Evolutionary conservation across 2,329 filamentous ascomycete genomes (phyloP).

Genomic region (Ceratocystis diversiconidia): DNA sequence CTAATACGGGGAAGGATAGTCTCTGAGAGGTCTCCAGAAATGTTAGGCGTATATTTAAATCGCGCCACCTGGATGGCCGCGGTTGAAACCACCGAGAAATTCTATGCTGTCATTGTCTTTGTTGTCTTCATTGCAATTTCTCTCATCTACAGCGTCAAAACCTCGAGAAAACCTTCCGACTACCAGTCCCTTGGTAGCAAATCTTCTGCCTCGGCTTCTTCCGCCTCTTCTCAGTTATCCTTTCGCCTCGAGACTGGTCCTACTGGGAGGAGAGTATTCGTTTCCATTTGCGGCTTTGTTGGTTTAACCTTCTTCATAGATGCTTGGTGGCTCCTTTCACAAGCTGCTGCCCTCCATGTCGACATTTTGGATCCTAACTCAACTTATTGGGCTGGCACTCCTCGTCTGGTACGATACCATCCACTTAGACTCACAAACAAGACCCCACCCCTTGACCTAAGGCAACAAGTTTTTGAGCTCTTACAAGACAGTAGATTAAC

Average conservation of each 20-base stretch:
- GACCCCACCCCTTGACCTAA: background rate
- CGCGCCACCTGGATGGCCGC: background rate
- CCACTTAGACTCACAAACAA: background rate
- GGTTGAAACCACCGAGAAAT: background rate
- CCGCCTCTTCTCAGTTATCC: constrained; percentile 4
- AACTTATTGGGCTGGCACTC: constrained; percentile 9
- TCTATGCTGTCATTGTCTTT: background rate
- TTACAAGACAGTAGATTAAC: background rate
- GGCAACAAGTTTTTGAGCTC: too few relatives aligned
- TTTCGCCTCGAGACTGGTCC: constrained; percentile 15
- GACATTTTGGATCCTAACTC: constrained; percentile 10
- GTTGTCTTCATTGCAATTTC: constrained; percentile 2
- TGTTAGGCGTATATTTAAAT: background rate
- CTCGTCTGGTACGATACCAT: constrained; percentile 14
- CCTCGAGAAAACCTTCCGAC: background rate
- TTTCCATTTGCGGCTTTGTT: constrained; percentile 8
- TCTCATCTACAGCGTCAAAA: constrained; percentile 1
- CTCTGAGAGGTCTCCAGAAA: constrained; percentile 1
- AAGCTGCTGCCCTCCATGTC: constrained; percentile 6
- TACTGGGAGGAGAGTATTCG: constrained; percentile 12
- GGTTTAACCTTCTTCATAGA: constrained; percentile 10
- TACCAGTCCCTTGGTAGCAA: background rate
- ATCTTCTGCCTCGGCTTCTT: background rate
- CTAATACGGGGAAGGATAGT: constrained; percentile 8
- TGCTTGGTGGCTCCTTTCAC: constrained; percentile 12